These are phyloP conservation scores for Diutina ranongensis DNA, from an alignment of 1,139 yeast species.

Conservation along the genomic window DNA sequence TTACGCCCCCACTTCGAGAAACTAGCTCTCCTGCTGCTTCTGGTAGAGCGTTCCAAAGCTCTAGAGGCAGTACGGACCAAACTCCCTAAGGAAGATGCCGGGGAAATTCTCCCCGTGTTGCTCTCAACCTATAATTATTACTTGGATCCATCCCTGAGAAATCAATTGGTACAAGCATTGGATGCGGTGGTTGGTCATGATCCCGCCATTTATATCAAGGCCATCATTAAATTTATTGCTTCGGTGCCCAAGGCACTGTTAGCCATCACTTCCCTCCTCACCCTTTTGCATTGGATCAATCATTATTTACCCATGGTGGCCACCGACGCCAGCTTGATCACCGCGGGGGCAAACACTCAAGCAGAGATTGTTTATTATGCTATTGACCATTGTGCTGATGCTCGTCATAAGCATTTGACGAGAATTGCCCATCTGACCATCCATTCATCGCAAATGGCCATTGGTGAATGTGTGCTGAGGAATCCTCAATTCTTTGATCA, in stretches of 20 bases:
- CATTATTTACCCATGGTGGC: slow-evolving; percentile 10
- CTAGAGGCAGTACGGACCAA: neutral
- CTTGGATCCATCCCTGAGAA: slow-evolving; percentile 37
- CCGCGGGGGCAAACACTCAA: neutral
- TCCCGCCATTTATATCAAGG: slow-evolving; percentile 17
- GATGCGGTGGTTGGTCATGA: slow-evolving; percentile 21
- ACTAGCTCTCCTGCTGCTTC: neutral
- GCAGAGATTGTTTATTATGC: neutral
- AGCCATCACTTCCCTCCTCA: slow-evolving; percentile 44
- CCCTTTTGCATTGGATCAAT: slow-evolving; percentile 48
- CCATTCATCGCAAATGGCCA: slow-evolving; percentile 1
- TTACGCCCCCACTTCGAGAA: neutral
- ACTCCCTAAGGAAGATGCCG: slow-evolving; percentile 1
- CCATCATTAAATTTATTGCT: slow-evolving; percentile 25
- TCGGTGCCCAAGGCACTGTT: slow-evolving; percentile 22
- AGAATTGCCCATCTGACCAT: neutral
- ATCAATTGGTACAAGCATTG: slow-evolving; percentile 26
- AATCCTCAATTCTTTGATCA: neutral
- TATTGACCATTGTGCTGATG: neutral
- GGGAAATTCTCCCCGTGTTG: slow-evolving; percentile 12
- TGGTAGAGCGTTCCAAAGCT: neutral
- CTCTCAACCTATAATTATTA: slow-evolving; percentile 40
- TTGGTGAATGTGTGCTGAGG: neutral
- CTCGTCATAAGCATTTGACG: neutral
- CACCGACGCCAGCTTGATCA: neutral